Base-by-base conservation (phyloP, 164 flowering plant species). In the Brasenia schreberi region DNA sequence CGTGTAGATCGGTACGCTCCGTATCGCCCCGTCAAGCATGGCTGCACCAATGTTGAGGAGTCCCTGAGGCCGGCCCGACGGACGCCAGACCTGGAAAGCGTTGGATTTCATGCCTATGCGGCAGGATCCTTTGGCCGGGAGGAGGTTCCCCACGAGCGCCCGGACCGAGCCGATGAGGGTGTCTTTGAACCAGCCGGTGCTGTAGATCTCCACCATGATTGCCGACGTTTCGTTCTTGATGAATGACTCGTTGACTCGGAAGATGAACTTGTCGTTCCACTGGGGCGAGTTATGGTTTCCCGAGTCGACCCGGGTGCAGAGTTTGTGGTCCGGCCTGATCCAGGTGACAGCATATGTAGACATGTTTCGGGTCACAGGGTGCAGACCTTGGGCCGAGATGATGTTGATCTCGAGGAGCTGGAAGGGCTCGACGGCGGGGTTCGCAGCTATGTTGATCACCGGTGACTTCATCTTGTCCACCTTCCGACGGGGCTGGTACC, bases 241-340 rank as follows among this genome's bases (percentile, higher is more conserved):
- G 69, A 88, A 93, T 1, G 80, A 70, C 0, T 88, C 91, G 70
- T 88, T 85, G 18, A 90, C 90, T 5, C 92, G 88, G 69, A 92
- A 90, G 4, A 92, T 88, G 71, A 90, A 92, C 73, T 92, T 92
- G 73, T 90, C 98, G 67, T 92, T 92, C 98, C 98, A 92, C 0
- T 91, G 82, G 4, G 98, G 98, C 65, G 80, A 78, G 70, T 65
- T 70, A 42, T 72, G 80, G 65, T 90, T 87, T 0, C 71, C 61
- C 14, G 74, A 19, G 68, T 90, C 97, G 3, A 88, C 77, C 4
- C 93, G 78, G 6, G 93, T 87, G 17, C 90, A 73, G 9, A 88
- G 86, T 64, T 88, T 87, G 4, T 90, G 84, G 4, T 74, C 73
- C 0, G 84, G 83, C 58, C 88, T 82, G 0, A 90, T 85, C 92